Percentiles rank a stretch among this genome's conserved stretches.
Conservation (phyloP, 2,329 filamentous ascomycete species). For the Westerdykella sp. region DNA sequence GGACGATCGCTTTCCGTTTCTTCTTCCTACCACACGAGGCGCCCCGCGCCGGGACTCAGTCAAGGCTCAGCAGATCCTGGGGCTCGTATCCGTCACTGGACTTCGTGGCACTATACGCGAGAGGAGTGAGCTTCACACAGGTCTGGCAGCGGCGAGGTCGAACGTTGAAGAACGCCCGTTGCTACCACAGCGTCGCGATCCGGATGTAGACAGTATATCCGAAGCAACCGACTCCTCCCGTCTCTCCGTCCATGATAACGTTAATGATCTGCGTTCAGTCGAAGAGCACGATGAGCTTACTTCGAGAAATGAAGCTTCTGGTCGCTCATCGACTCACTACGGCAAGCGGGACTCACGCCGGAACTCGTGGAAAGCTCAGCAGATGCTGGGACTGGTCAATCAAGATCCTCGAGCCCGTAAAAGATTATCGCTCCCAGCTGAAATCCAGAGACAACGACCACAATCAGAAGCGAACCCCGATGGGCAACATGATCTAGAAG, state of each 20-base stretch:
- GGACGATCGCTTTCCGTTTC: neutral
- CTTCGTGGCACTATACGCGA: neutral
- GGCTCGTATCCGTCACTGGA: conserved; percentile 10
- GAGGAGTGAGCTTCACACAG: neutral
- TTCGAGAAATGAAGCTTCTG: too few species aligned
- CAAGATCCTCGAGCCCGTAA: too few species aligned
- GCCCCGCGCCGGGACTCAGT: conserved; percentile 12
- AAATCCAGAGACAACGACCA: too few species aligned
- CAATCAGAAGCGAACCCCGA: too few species aligned
- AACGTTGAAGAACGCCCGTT: neutral
- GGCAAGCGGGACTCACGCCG: too few species aligned
- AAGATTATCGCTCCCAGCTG: too few species aligned
- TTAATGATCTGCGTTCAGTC: neutral
- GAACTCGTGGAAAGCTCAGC: too few species aligned
- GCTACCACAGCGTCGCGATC: neutral
- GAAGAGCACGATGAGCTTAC: neutral
- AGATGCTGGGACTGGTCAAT: too few species aligned
- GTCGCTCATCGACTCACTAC: too few species aligned
- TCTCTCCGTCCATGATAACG: neutral
- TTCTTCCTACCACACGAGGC: too few species aligned
- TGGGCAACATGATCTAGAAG: too few species aligned
- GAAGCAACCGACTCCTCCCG: neutral
- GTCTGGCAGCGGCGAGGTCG: neutral
- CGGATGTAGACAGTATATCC: neutral
- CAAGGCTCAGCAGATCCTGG: conserved; percentile 23